Evolutionary conservation across 2,329 filamentous ascomycete genomes (phyloP).

Genomic region (Diaporthe vaccinii): DNA sequence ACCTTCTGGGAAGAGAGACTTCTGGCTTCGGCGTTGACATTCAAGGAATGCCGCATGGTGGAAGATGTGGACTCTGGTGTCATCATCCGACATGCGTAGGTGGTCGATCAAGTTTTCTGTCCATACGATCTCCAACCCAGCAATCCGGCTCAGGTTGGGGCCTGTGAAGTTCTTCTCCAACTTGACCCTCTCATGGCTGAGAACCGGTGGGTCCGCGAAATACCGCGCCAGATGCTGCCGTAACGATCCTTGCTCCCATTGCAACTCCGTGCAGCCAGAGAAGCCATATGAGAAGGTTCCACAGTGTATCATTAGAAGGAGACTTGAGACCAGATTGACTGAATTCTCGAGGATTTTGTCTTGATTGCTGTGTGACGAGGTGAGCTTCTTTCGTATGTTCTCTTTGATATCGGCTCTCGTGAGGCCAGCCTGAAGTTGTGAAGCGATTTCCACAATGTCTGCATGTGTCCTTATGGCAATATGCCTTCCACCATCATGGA

Average conservation of each 20-base stretch:
- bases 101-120: constrained; percentile 59
- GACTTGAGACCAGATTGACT: not conserved
- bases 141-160: constrained; percentile 48
- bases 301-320: constrained; percentile 28
- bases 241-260: not conserved
- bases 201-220: not conserved
- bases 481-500: constrained; percentile 8
- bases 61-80: constrained; percentile 55
- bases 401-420: constrained; percentile 2
- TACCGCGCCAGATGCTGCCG: not conserved
- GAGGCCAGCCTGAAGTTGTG: constrained; percentile 8
- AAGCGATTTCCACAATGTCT: constrained; percentile 29
- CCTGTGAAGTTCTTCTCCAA: constrained; percentile 45
- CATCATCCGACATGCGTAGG: constrained; percentile 54
- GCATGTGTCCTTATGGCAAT: constrained; percentile 15
- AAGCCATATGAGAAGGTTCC: constrained; percentile 11
- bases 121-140: constrained; percentile 52
- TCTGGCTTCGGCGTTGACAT: constrained; percentile 43
- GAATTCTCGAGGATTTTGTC: constrained; percentile 23
- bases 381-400: constrained; percentile 4
- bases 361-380: constrained; percentile 11
- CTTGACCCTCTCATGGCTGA: constrained; percentile 39
- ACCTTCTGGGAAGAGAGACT: constrained; percentile 47
- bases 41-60: constrained; percentile 56
- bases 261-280: constrained; percentile 9